Evolutionary conservation across 225 moss, liverwort and hornwort genomes (phyloP).

Genomic region (Ulota crispa): DNA sequence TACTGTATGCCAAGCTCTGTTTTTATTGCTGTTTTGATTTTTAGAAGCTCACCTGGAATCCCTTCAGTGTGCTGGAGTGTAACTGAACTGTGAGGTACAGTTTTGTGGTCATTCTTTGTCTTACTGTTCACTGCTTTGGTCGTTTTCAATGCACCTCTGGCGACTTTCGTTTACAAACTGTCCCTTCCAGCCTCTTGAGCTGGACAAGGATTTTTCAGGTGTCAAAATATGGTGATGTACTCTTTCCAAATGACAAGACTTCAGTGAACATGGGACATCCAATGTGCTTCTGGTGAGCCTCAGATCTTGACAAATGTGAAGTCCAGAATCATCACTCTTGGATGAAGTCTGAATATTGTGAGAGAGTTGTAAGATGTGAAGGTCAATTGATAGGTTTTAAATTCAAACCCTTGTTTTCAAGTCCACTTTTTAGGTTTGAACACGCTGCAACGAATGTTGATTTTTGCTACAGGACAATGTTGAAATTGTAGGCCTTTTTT

Average conservation of each 20-base stretch:
- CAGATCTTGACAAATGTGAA: too few relatives aligned
- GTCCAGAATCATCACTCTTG: too few relatives aligned
- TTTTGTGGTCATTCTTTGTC: not conserved
- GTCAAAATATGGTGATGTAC: not conserved
- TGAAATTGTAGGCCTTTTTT: too few relatives aligned
- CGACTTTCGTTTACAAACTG: not conserved
- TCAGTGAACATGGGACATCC: not conserved
- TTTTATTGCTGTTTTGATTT: constrained; percentile 3
- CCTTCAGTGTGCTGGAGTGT: not conserved
- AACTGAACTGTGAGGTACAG: not conserved
- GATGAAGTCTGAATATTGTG: too few relatives aligned
- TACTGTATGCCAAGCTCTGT: not conserved
- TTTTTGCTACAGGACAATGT: too few relatives aligned
- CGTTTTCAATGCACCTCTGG: not conserved
- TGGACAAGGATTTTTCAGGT: not conserved
- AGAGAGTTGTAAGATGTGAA: too few relatives aligned
- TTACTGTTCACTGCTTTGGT: not conserved
- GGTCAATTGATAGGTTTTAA: too few relatives aligned
- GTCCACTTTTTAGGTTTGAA: too few relatives aligned
- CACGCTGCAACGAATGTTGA: too few relatives aligned
- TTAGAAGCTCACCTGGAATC: not conserved
- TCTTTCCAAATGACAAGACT: not conserved
- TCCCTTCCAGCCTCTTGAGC: not conserved
- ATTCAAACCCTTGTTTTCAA: too few relatives aligned
- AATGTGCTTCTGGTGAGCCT: too few relatives aligned